Conservation (phyloP, 352 stramenopile species). For the Phytophthora hibernalis region DNA sequence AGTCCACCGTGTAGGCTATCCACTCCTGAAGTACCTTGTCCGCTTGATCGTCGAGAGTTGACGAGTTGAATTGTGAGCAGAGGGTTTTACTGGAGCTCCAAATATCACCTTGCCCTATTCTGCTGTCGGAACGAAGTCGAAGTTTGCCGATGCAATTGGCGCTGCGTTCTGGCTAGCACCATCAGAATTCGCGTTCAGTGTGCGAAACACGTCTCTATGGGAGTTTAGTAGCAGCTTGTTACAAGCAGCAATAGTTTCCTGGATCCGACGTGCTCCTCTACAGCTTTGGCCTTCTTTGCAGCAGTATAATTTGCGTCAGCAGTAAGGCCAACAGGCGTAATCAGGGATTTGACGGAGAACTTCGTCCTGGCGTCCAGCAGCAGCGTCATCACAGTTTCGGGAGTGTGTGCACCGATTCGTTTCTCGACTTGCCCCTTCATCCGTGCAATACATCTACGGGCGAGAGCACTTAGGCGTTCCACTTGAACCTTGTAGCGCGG, state of each 20-base stretch:
- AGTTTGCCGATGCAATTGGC: no score
- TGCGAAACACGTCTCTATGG: not conserved
- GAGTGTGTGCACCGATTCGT: not conserved
- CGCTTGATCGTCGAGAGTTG: not conserved
- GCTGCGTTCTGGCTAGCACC: no score
- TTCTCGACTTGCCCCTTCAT: conserved; percentile 5
- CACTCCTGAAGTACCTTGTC: conserved; percentile 5
- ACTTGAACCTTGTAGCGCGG: not conserved
- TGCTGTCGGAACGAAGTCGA: not conserved
- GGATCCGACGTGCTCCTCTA: no score
- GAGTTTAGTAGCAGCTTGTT: not conserved
- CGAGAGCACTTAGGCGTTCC: not conserved
- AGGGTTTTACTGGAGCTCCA: no score
- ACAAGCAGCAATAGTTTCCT: not conserved
- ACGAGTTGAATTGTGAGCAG: no score
- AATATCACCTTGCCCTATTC: no score
- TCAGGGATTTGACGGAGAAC: not conserved
- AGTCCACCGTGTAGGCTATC: conserved; percentile 1
- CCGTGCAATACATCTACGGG: not conserved
- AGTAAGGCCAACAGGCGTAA: no score
- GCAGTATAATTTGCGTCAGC: no score
- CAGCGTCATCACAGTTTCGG: conserved; percentile 2
- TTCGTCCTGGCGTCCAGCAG: conserved; percentile 13
- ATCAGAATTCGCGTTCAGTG: not conserved
- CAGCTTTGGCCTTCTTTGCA: no score